These are phyloP conservation scores for Solanum bulbocastanum DNA, from an alignment of 257 asterid genomes.

Conservation along the genomic window DNA sequence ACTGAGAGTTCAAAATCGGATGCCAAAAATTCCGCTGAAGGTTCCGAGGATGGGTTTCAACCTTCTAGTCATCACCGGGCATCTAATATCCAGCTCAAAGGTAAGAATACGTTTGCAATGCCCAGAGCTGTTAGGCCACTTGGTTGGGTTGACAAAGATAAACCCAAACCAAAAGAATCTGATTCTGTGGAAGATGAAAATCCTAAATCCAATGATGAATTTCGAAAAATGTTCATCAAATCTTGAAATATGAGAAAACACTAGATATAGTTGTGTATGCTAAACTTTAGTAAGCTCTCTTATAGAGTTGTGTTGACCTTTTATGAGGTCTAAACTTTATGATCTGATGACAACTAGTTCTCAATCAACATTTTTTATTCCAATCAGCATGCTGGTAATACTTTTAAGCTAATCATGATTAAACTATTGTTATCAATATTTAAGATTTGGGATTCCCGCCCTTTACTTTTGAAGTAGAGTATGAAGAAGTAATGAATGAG, in stretches of 20 bases:
- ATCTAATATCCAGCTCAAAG: constrained; percentile 42
- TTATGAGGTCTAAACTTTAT: not conserved
- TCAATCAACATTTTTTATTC: not conserved
- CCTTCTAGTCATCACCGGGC: constrained; percentile 15
- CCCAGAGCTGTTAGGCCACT: constrained; percentile 75
- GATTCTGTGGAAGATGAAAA: constrained; percentile 37
- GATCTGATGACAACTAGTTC: not conserved
- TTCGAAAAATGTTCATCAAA: constrained; percentile 75
- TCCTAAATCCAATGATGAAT: constrained; percentile 89
- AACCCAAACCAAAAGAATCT: constrained; percentile 22
- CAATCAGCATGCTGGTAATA: not conserved
- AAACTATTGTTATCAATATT: not conserved
- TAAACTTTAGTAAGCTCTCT: not conserved
- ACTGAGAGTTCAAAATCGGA: not conserved
- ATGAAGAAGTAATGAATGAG: not conserved
- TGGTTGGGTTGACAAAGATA: constrained; percentile 25
- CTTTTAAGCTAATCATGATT: not conserved
- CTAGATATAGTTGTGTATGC: not conserved
- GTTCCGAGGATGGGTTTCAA: constrained; percentile 20
- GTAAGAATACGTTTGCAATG: constrained; percentile 71
- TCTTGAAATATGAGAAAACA: not conserved
- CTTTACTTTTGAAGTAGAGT: not conserved
- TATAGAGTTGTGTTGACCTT: not conserved
- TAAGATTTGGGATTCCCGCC: not conserved
- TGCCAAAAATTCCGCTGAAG: constrained; percentile 17